A percentile compares a stretch with the other conserved stretches of the same genome.
phyloP scores from a whole-genome alignment of 768 basidiomycete species.

The Rubroboletus pulcherrimus region DNA sequence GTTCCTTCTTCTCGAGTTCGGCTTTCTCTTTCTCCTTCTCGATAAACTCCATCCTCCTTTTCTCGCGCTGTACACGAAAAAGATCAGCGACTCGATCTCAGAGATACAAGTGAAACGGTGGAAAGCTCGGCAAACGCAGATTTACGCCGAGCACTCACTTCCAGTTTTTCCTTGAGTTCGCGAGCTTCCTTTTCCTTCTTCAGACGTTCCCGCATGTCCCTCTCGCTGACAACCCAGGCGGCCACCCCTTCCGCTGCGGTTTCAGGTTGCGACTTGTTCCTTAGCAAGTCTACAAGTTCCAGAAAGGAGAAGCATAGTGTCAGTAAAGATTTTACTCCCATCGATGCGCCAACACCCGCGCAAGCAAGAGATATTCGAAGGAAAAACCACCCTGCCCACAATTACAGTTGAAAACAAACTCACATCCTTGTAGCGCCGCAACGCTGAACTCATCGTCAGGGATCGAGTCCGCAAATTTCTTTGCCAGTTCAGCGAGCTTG shows the following conservation, averaged over 20 bases:
- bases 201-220: slow-evolving; percentile 70
- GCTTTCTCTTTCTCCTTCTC: slow-evolving; percentile 57
- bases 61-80: slow-evolving; percentile 35
- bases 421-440: slow-evolving; percentile 87
- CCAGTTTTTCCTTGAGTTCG: slow-evolving; percentile 61
- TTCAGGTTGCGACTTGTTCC: slow-evolving; percentile 82
- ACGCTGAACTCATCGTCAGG: slow-evolving; percentile 87
- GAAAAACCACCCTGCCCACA: not conserved
- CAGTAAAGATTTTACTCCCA: slow-evolving; percentile 24
- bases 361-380: slow-evolving; percentile 12
- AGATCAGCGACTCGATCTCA: slow-evolving; percentile 3
- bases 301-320: slow-evolving; percentile 11
- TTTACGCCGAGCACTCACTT: slow-evolving; percentile 44
- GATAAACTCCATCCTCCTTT: slow-evolving; percentile 40
- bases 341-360: slow-evolving; percentile 18
- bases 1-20: slow-evolving; percentile 63
- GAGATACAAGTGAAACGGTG: slow-evolving; percentile 4
- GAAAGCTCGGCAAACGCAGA: slow-evolving; percentile 18
- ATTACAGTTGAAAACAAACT: slow-evolving; percentile 36
- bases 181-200: slow-evolving; percentile 70
- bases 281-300: slow-evolving; percentile 57
- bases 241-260: slow-evolving; percentile 62
- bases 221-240: slow-evolving; percentile 72
- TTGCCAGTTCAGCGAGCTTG: slow-evolving; percentile 65
- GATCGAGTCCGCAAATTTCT: slow-evolving; percentile 74